These are phyloP conservation scores for Lentinula boryana DNA, from an alignment of 768 basidiomycete genomes.

Conservation along the genomic window DNA sequence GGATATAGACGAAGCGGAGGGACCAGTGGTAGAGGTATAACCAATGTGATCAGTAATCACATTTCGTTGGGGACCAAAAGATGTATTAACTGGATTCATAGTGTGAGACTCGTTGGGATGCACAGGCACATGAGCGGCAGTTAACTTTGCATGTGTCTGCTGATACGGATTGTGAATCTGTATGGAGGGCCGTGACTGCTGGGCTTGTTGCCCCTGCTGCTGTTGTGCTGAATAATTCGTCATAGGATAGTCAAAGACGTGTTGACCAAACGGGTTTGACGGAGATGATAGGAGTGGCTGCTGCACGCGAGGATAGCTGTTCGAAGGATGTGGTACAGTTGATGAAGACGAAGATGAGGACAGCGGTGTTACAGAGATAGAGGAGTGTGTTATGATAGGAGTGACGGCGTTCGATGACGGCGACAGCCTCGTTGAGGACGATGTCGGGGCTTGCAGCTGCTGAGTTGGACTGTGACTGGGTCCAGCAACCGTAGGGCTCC, in stretches of 20 bases:
- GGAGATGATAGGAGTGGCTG: not conserved
- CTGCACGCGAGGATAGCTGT: not conserved
- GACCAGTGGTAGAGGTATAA: not conserved
- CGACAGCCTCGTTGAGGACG: not conserved
- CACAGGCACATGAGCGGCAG: not conserved
- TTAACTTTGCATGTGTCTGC: not conserved
- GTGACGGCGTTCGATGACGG: not conserved
- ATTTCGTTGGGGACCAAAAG: not conserved
- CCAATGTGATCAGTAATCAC: no score
- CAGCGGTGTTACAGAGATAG: not conserved
- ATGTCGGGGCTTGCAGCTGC: not conserved
- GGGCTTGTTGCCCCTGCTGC: slow-evolving; percentile 11
- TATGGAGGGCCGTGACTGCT: slow-evolving; percentile 12
- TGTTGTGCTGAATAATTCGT: slow-evolving; percentile 6
- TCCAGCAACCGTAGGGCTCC: not conserved
- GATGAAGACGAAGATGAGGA: not conserved
- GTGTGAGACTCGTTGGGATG: not conserved
- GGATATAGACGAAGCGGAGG: not conserved
- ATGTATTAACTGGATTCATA: not conserved
- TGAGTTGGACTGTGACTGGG: not conserved
- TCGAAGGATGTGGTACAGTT: not conserved
- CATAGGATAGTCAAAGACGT: not conserved
- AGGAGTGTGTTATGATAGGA: not conserved
- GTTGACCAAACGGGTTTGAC: not conserved
- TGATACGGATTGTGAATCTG: slow-evolving; percentile 3